These are phyloP conservation scores for Corniculantispora saksenae DNA, from an alignment of 2,329 filamentous ascomycete species.

Conservation along the genomic window DNA sequence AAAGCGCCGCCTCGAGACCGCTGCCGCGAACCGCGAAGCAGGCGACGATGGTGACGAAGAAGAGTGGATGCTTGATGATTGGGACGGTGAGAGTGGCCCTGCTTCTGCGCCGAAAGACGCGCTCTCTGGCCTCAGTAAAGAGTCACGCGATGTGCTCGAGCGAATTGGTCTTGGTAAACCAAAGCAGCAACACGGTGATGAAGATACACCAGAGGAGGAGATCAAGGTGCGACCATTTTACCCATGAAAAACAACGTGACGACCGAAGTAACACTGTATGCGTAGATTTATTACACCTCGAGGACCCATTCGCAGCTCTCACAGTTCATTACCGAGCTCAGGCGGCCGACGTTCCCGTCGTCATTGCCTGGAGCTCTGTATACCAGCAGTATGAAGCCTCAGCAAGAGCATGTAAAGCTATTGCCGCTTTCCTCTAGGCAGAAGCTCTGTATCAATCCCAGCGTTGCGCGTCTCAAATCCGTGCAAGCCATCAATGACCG, in stretches of 20 bases:
- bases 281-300: conserved; percentile 82
- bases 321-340: conserved; percentile 82
- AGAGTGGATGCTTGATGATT: conserved; percentile 73
- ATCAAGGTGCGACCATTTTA: conserved; percentile 57
- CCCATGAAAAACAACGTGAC: conserved; percentile 7
- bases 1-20: conserved; percentile 46
- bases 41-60: conserved; percentile 56
- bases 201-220: conserved; percentile 58
- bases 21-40: conserved; percentile 22
- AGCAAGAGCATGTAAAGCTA: conserved; percentile 64
- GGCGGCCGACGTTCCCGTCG: conserved; percentile 74
- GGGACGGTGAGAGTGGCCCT: conserved; percentile 50
- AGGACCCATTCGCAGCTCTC: conserved; percentile 89
- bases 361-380: conserved; percentile 56
- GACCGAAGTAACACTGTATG: conserved; percentile 32
- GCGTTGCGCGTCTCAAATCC: conserved; percentile 69
- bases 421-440: conserved; percentile 84
- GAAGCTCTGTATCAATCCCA: conserved; percentile 84
- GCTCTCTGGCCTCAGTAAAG: conserved; percentile 65
- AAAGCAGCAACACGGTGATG: conserved; percentile 39
- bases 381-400: conserved; percentile 26
- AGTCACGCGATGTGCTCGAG: conserved; percentile 73
- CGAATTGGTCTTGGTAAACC: conserved; percentile 55
- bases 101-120: conserved; percentile 36
- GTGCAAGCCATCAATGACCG: conserved; percentile 88